phyloP scores from a whole-genome alignment of 306 rosid species.

The Corylus heterophylla region DNA sequence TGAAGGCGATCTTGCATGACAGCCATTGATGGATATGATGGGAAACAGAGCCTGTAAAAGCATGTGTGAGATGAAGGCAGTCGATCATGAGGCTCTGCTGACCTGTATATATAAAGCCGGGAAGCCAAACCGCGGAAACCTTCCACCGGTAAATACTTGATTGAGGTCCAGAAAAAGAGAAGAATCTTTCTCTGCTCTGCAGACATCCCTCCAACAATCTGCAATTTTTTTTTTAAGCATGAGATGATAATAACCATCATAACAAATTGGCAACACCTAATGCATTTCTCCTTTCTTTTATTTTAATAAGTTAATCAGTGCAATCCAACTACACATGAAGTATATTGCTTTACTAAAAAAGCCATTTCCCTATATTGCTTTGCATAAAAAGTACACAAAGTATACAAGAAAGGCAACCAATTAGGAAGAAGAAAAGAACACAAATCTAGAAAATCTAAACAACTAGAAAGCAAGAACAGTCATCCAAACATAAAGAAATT shows the following conservation, averaged over 20 bases:
- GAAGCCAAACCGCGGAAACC: slow-evolving; percentile 80
- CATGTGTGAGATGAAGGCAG: slow-evolving; percentile 93
- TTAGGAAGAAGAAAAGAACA: too few species aligned
- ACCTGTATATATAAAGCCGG: slow-evolving; percentile 58
- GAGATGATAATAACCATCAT: slow-evolving; percentile 19
- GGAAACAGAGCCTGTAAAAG: slow-evolving; percentile 71
- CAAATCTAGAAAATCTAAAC: too few species aligned
- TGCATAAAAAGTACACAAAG: too few species aligned
- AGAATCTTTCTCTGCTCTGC: slow-evolving; percentile 72
- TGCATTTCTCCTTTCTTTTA: too few species aligned
- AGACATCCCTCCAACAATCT: slow-evolving; percentile 77
- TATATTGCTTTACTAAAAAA: too few species aligned
- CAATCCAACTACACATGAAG: too few species aligned
- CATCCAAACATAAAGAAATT: too few species aligned
- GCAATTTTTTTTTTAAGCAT: slow-evolving; percentile 23
- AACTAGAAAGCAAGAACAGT: too few species aligned
- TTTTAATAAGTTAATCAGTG: too few species aligned
- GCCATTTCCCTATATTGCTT: too few species aligned
- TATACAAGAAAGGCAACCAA: too few species aligned
- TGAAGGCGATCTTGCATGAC: slow-evolving; percentile 60
- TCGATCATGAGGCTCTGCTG: slow-evolving; percentile 45
- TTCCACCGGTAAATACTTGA: slow-evolving; percentile 87
- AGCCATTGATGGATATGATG: slow-evolving; percentile 57
- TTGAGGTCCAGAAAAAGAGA: slow-evolving; percentile 88
- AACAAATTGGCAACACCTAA: slow-evolving; percentile 6